These are phyloP conservation scores for Gyromitra esculenta DNA, from an alignment of 2,329 filamentous ascomycete genomes.

Conservation along the genomic window DNA sequence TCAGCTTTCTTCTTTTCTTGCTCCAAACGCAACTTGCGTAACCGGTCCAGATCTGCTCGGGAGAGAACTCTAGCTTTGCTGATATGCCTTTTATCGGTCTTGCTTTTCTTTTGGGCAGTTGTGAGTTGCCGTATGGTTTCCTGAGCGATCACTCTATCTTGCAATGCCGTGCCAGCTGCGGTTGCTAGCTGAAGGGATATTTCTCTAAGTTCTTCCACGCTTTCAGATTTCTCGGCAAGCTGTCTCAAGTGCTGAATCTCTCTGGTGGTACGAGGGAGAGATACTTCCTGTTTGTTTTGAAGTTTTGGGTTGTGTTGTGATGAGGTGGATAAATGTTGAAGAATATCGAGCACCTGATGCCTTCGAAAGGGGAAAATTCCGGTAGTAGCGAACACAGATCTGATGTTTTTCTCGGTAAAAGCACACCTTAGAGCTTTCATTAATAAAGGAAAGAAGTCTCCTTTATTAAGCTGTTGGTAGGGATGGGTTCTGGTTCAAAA, in stretches of 20 bases:
- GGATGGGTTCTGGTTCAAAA: conserved; percentile 19
- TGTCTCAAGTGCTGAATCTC: neutral
- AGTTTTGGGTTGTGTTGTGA: too few relatives aligned
- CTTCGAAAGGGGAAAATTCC: neutral
- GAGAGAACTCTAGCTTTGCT: too few relatives aligned
- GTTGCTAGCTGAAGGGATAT: too few relatives aligned
- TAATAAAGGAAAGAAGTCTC: conserved; percentile 25
- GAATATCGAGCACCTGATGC: too few relatives aligned
- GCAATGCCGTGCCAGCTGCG: too few relatives aligned
- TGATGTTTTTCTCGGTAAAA: conserved; percentile 35
- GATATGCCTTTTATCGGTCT: neutral
- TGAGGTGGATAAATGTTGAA: too few relatives aligned
- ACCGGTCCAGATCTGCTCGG: neutral
- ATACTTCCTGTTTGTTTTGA: too few relatives aligned
- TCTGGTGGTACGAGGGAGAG: neutral
- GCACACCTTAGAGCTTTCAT: neutral
- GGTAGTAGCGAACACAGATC: conserved; percentile 18
- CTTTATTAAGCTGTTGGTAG: conserved; percentile 13
- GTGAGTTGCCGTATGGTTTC: neutral
- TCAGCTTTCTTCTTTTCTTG: neutral
- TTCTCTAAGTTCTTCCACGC: neutral
- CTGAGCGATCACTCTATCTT: neutral
- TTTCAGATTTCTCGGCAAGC: neutral
- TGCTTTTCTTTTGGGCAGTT: conserved; percentile 1
- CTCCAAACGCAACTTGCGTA: neutral